A percentile compares a stretch with the other conserved stretches of the same genome.
phyloP scores from a whole-genome alignment of 2,329 filamentous ascomycete genomes.

The Ceratocystis eucalypticola region DNA sequence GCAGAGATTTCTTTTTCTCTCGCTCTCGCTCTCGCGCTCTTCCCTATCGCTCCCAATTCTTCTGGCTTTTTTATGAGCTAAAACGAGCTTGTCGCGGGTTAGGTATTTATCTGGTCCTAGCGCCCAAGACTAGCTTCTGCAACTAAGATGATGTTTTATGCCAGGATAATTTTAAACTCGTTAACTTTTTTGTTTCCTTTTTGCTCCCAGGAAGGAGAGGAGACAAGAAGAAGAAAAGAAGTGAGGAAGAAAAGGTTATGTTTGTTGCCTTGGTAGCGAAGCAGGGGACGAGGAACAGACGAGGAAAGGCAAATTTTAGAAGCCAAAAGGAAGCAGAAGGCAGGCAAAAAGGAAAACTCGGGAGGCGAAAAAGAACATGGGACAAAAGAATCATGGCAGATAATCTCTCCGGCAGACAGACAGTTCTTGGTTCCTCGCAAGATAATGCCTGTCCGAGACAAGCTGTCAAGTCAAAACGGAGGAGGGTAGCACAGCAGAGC shows the following conservation, averaged over 20 bases:
- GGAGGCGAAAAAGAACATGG: too few species aligned
- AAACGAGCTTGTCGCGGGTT: not conserved
- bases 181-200: not conserved
- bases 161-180: not conserved
- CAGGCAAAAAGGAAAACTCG: not conserved
- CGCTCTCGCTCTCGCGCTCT: not conserved
- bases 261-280: slow-evolving; percentile 1
- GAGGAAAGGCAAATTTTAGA: not conserved
- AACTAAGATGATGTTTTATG: slow-evolving; percentile 7
- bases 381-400: too few species aligned
- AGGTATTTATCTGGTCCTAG: slow-evolving; percentile 6
- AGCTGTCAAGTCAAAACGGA: too few species aligned
- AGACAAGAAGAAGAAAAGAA: not conserved
- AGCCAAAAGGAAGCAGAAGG: not conserved
- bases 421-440: too few species aligned
- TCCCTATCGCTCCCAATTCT: not conserved
- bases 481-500: too few species aligned
- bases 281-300: not conserved
- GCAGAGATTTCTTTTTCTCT: not conserved
- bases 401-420: too few species aligned
- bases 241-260: too few species aligned
- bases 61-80: not conserved
- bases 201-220: not conserved
- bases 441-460: too few species aligned
- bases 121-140: not conserved